These are phyloP conservation scores for Diplodia sapinea DNA, from an alignment of 2,329 filamentous ascomycete genomes.

Conservation along the genomic window DNA sequence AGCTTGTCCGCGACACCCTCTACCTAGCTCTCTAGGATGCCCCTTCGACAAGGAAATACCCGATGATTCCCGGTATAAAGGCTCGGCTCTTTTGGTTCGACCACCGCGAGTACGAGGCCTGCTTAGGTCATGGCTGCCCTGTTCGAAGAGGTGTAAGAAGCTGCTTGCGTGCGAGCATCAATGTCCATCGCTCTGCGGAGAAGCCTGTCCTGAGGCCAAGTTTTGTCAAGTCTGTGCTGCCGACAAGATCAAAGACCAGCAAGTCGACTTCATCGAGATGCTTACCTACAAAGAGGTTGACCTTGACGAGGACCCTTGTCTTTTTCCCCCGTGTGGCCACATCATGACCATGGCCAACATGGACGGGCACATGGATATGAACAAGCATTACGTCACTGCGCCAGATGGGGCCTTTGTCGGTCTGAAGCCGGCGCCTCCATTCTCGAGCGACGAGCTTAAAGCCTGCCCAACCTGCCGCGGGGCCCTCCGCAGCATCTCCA, in stretches of 20 bases:
- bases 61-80: slow-evolving; percentile 61
- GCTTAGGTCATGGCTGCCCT: slow-evolving; percentile 60
- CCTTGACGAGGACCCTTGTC: slow-evolving; percentile 64
- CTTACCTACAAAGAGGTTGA: slow-evolving; percentile 63
- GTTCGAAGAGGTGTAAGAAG: slow-evolving; percentile 63
- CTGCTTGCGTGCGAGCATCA: slow-evolving; percentile 64
- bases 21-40: slow-evolving; percentile 65
- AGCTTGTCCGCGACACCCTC: slow-evolving; percentile 62
- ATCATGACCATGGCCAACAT: slow-evolving; percentile 65
- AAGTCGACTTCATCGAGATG: slow-evolving; percentile 64
- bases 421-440: slow-evolving; percentile 39
- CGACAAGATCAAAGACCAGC: slow-evolving; percentile 45
- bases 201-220: slow-evolving; percentile 59
- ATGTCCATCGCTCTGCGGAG: slow-evolving; percentile 70
- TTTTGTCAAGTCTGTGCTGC: slow-evolving; percentile 65
- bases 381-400: slow-evolving; percentile 55
- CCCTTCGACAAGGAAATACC: slow-evolving; percentile 46
- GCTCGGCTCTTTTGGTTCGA: slow-evolving; percentile 66
- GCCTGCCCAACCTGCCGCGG: slow-evolving; percentile 66
- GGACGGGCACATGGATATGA: slow-evolving; percentile 66
- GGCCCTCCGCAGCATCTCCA: slow-evolving; percentile 61
- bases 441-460: slow-evolving; percentile 51
- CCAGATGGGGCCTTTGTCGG: slow-evolving; percentile 43
- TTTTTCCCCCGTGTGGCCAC: slow-evolving; percentile 69
- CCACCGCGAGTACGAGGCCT: slow-evolving; percentile 58